These are phyloP conservation scores for Thalassiosira exigua DNA, from an alignment of 352 stramenopile genomes.

Conservation along the genomic window DNA sequence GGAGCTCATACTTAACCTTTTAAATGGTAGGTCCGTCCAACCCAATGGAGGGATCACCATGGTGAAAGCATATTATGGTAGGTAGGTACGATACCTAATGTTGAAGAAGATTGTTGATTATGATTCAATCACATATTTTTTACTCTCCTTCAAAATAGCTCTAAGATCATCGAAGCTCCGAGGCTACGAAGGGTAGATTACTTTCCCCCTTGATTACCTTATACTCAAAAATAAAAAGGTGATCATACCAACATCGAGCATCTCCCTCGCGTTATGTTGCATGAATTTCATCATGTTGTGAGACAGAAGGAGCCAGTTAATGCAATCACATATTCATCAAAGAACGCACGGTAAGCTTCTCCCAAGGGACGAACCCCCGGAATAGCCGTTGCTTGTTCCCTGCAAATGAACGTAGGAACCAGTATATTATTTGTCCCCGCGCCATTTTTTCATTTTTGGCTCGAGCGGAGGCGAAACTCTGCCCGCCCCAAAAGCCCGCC, in stretches of 20 bases:
- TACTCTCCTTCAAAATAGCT: too few species aligned
- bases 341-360: not conserved
- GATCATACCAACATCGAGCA: too few species aligned
- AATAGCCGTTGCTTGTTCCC: not conserved
- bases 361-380: not conserved
- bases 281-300: too few species aligned
- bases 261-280: too few species aligned
- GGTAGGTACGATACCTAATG: too few species aligned
- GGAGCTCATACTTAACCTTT: too few species aligned
- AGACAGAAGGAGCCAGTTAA: not conserved
- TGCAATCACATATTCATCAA: not conserved
- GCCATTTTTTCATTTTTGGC: too few species aligned
- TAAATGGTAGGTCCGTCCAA: not conserved
- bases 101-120: too few species aligned
- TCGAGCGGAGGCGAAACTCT: not conserved
- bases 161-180: not conserved
- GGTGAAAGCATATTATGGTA: not conserved
- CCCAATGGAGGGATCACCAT: not conserved
- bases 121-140: not conserved
- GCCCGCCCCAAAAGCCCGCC: too few species aligned
- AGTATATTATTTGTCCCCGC: not conserved
- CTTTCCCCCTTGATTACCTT: not conserved
- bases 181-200: not conserved
- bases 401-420: not conserved
- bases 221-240: not conserved